These are phyloP conservation scores for Phytophthora citrophthora DNA, from an alignment of 352 stramenopile genomes.

Conservation along the genomic window DNA sequence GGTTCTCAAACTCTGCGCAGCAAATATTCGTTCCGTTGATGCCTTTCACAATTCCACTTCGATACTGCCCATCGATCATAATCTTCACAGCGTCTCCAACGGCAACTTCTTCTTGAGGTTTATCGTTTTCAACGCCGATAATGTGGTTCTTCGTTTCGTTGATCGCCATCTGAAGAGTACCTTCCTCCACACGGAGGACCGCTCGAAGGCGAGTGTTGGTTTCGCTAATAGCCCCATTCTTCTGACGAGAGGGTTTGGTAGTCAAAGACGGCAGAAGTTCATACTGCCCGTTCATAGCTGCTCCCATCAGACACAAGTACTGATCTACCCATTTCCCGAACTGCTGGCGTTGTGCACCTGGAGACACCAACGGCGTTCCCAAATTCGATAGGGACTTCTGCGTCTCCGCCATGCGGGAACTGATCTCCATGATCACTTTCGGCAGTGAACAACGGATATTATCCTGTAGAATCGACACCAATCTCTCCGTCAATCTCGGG, in stretches of 20 bases:
- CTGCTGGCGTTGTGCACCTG: slow-evolving; percentile 33
- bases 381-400: slow-evolving; percentile 29
- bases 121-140: neutral
- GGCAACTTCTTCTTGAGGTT: slow-evolving; percentile 22
- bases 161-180: slow-evolving; percentile 25
- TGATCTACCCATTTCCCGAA: slow-evolving; percentile 40
- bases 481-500: slow-evolving; percentile 31
- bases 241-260: neutral
- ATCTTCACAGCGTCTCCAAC: slow-evolving; percentile 25
- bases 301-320: slow-evolving; percentile 46
- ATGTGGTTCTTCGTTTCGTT: slow-evolving; percentile 16
- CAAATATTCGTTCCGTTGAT: slow-evolving; percentile 8
- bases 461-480: slow-evolving; percentile 57
- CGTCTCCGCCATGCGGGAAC: slow-evolving; percentile 23
- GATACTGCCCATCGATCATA: slow-evolving; percentile 15
- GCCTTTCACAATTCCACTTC: slow-evolving; percentile 8
- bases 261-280: slow-evolving; percentile 10
- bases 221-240: neutral
- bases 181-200: slow-evolving; percentile 37
- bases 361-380: slow-evolving; percentile 30
- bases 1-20: neutral
- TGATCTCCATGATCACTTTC: slow-evolving; percentile 53
- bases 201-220: slow-evolving; percentile 33
- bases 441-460: slow-evolving; percentile 57
- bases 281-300: slow-evolving; percentile 44